Evolutionary conservation across 2,329 filamentous ascomycete genomes (phyloP).

Genomic region (Rosellinia necatrix): DNA sequence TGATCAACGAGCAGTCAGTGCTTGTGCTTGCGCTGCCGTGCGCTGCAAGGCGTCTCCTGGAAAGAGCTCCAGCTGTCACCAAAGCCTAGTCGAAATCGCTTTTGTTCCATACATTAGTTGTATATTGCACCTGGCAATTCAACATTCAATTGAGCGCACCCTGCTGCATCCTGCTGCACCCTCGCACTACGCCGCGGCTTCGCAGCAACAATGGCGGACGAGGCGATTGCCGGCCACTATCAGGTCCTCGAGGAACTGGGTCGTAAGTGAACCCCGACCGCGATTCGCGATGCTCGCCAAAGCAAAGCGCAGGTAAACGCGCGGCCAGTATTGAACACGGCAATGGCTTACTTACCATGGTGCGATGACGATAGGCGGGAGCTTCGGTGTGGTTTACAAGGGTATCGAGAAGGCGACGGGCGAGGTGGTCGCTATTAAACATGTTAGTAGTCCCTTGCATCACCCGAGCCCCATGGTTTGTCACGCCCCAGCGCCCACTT

Average conservation of each 20-base stretch:
- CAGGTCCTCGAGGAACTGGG: conserved; percentile 96
- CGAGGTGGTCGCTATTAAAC: conserved; percentile 94
- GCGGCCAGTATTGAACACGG: no score
- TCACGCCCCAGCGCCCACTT: background rate
- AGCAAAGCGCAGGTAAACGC: no score
- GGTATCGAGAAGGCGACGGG: conserved; percentile 89
- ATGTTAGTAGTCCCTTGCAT: conserved; percentile 66
- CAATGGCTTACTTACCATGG: conserved; percentile 18
- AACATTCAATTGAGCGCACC: background rate
- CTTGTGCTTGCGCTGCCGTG: conserved; percentile 17
- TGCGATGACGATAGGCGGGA: conserved; percentile 67
- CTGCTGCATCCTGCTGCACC: no score
- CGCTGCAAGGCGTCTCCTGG: conserved; percentile 8
- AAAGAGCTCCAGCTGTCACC: conserved; percentile 23
- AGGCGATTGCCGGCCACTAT: conserved; percentile 81
- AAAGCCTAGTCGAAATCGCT: conserved; percentile 18
- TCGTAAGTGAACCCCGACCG: conserved; percentile 62
- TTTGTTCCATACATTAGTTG: no score
- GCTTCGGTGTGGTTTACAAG: conserved; percentile 96
- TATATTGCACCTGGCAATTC: no score
- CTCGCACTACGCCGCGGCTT: background rate
- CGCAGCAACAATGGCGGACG: conserved; percentile 55
- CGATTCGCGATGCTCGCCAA: conserved; percentile 15
- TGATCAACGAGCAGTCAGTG: conserved; percentile 8
- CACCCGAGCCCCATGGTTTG: background rate